phyloP scores from a whole-genome alignment of 805 yeast species.

The Yarrowia sp. region DNA sequence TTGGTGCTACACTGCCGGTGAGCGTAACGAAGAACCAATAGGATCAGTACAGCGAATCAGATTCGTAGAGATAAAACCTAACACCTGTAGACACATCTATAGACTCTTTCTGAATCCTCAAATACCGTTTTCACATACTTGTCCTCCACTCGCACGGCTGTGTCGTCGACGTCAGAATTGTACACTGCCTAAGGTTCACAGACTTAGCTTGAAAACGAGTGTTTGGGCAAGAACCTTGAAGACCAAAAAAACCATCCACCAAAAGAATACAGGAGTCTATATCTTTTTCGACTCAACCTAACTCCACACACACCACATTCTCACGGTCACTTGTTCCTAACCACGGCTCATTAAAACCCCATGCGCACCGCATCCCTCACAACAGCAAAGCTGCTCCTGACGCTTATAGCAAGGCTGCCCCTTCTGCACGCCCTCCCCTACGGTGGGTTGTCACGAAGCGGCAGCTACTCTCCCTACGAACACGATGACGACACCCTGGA shows the following conservation, averaged over 20 bases:
- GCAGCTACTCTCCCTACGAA: not conserved
- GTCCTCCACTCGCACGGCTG: not conserved
- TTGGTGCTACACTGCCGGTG: not conserved
- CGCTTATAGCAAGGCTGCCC: slow-evolving; percentile 25
- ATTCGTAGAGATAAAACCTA: not conserved
- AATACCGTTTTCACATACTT: no score
- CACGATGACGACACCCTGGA: slow-evolving; percentile 6
- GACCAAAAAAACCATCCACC: not conserved
- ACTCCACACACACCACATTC: not conserved
- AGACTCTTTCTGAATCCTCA: not conserved
- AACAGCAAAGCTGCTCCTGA: slow-evolving; percentile 15
- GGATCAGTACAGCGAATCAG: not conserved
- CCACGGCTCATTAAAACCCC: not conserved
- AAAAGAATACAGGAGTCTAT: not conserved
- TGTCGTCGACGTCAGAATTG: slow-evolving; percentile 3
- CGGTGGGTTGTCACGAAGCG: slow-evolving; percentile 13
- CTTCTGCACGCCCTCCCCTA: slow-evolving; percentile 23
- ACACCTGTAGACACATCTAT: not conserved
- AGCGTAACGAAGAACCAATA: no score
- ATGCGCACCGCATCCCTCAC: slow-evolving; percentile 23
- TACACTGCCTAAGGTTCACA: slow-evolving; percentile 5
- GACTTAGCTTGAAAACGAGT: not conserved
- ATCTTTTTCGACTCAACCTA: not conserved
- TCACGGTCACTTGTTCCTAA: no score
- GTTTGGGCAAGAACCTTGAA: slow-evolving; percentile 1